Conservation (phyloP, 345 rosid species). For the Dimocarpus longan region DNA sequence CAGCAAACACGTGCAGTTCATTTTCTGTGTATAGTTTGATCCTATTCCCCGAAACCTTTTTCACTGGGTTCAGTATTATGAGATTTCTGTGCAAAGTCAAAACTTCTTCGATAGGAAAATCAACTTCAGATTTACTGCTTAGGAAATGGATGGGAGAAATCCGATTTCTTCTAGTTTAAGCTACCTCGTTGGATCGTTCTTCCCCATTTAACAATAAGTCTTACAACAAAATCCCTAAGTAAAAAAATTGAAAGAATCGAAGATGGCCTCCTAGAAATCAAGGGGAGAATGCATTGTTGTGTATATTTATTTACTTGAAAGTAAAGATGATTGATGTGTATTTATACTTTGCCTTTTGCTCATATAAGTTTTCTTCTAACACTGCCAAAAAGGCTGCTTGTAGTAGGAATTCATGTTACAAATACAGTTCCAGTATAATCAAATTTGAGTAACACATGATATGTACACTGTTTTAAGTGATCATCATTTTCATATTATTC, state of each 20-base stretch:
- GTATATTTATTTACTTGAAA: slow-evolving; percentile 31
- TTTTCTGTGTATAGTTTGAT: slow-evolving; percentile 31
- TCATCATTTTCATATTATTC: background rate
- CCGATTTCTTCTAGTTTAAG: slow-evolving; percentile 11
- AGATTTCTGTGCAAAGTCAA: slow-evolving; percentile 28
- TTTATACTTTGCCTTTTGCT: background rate
- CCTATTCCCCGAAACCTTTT: slow-evolving; percentile 11
- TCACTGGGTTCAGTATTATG: background rate
- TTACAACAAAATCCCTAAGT: background rate
- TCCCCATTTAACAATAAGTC: slow-evolving; percentile 18
- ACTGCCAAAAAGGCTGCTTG: background rate
- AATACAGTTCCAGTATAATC: background rate
- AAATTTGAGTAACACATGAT: slow-evolving; percentile 17
- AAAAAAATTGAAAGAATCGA: slow-evolving; percentile 18
- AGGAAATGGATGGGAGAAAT: slow-evolving; percentile 18
- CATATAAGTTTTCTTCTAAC: slow-evolving; percentile 3
- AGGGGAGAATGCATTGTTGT: slow-evolving; percentile 16
- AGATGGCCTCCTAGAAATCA: slow-evolving; percentile 23
- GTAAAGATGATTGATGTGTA: slow-evolving; percentile 17
- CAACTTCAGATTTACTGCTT: background rate
- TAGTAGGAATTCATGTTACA: background rate
- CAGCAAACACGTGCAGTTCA: background rate
- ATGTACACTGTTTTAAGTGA: background rate
- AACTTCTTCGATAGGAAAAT: slow-evolving; percentile 21
- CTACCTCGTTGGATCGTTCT: background rate